phyloP scores from a whole-genome alignment of 495 filamentous ascomycete species.

The Neurospora sp. region DNA sequence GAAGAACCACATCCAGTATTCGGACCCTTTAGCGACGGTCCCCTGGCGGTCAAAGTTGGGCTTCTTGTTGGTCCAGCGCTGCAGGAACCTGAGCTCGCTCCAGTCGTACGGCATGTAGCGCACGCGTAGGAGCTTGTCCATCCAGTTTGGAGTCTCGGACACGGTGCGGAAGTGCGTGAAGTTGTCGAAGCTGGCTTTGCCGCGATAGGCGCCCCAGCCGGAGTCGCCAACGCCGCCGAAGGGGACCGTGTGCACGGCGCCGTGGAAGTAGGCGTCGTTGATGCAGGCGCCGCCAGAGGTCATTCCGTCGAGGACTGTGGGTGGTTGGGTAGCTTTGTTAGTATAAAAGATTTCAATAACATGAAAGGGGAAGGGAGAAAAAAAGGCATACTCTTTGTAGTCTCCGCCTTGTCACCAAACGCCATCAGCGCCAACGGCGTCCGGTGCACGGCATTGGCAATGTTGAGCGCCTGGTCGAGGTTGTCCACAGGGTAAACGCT shows the following conservation, averaged over 20 bases:
- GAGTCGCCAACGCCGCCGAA: slow-evolving; percentile 90
- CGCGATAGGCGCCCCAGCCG: slow-evolving; percentile 76
- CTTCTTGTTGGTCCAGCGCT: slow-evolving; percentile 43
- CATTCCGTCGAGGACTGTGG: slow-evolving; percentile 49
- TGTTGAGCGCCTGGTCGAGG: slow-evolving; percentile 69
- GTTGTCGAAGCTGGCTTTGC: slow-evolving; percentile 70
- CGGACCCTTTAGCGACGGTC: slow-evolving; percentile 36
- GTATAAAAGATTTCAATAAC: slow-evolving; percentile 5
- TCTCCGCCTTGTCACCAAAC: slow-evolving; percentile 72
- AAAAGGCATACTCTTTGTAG: slow-evolving; percentile 44
- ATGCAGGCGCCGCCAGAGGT: slow-evolving; percentile 70
- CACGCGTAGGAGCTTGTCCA: slow-evolving; percentile 61
- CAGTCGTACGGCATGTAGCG: slow-evolving; percentile 69
- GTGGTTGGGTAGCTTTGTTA: not conserved
- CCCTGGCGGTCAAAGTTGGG: slow-evolving; percentile 84
- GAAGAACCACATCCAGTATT: slow-evolving; percentile 37
- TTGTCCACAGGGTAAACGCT: slow-evolving; percentile 63
- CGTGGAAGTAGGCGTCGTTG: slow-evolving; percentile 80
- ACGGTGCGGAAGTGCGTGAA: slow-evolving; percentile 75
- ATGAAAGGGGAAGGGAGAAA: not conserved
- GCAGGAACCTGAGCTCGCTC: slow-evolving; percentile 43
- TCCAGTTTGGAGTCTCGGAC: slow-evolving; percentile 68
- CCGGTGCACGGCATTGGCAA: slow-evolving; percentile 63
- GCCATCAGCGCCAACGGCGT: slow-evolving; percentile 76
- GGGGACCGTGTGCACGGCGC: slow-evolving; percentile 58